A percentile compares a stretch with the other conserved stretches of the same genome.
phyloP scores from a whole-genome alignment of 768 basidiomycete species.

The Fibroporia radiculosa region DNA sequence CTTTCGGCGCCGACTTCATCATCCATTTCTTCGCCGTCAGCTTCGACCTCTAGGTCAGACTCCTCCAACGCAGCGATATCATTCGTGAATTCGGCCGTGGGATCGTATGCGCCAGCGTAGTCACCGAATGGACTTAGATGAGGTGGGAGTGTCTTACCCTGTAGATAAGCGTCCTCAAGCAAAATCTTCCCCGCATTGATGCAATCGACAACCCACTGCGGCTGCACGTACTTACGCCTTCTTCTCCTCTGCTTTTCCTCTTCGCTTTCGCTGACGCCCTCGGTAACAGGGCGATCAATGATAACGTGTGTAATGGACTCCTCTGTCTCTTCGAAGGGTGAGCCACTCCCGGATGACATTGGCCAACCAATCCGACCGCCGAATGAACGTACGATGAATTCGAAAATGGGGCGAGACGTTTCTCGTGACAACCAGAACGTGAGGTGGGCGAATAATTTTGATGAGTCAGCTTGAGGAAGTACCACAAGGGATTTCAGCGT shows the following conservation, averaged over 20 bases:
- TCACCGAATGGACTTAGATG: conserved; percentile 96
- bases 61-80: conserved; percentile 27
- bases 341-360: conserved; percentile 70
- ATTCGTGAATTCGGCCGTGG: conserved; percentile 33
- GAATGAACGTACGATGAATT: conserved; percentile 87
- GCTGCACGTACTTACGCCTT: conserved; percentile 85
- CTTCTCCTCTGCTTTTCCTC: conserved; percentile 55
- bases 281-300: conserved; percentile 75
- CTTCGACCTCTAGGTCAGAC: conserved; percentile 22
- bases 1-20: conserved; percentile 22
- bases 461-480: conserved; percentile 46
- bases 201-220: conserved; percentile 97
- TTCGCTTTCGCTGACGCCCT: conserved; percentile 38
- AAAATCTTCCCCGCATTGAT: conserved; percentile 83
- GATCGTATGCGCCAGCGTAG: conserved; percentile 69
- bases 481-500: conserved; percentile 63
- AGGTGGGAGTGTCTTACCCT: conserved; percentile 83
- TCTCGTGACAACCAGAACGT: conserved; percentile 94
- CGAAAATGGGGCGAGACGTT: conserved; percentile 84
- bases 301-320: conserved; percentile 90
- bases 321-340: conserved; percentile 71
- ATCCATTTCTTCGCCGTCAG: conserved; percentile 25
- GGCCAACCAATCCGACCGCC: conserved; percentile 93
- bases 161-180: conserved; percentile 77
- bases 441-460: conserved; percentile 75